These are phyloP conservation scores for Ophiocordyceps camponoti-floridani DNA, from an alignment of 2,329 filamentous ascomycete species.

Conservation along the genomic window DNA sequence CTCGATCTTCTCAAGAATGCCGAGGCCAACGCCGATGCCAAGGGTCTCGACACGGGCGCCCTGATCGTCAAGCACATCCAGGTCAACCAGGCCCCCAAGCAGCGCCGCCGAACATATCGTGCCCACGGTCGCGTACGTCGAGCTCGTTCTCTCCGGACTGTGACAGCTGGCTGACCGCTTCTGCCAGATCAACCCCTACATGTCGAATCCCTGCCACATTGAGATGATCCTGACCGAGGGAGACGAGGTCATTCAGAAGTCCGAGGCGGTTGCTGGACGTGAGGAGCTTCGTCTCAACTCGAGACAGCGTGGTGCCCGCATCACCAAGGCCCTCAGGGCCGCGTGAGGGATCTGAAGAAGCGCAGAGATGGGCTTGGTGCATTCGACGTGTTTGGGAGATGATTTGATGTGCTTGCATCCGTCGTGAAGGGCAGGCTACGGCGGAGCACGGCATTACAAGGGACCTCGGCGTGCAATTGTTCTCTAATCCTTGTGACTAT, in stretches of 20 bases:
- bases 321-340: slow-evolving; percentile 46
- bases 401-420: slow-evolving; percentile 20
- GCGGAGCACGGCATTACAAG: slow-evolving; percentile 20
- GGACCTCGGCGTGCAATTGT: slow-evolving; percentile 17
- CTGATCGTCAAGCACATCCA: slow-evolving; percentile 99
- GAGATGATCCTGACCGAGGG: slow-evolving; percentile 98
- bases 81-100: slow-evolving; percentile 99
- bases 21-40: slow-evolving; percentile 90
- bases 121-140: slow-evolving; percentile 95
- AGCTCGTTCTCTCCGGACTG: neutral
- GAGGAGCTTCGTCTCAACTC: slow-evolving; percentile 57
- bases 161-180: neutral
- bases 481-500: slow-evolving; percentile 8
- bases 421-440: slow-evolving; percentile 19
- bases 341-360: slow-evolving; percentile 25
- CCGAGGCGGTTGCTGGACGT: slow-evolving; percentile 58
- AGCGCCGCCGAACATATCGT: slow-evolving; percentile 98
- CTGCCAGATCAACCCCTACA: slow-evolving; percentile 94
- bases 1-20: slow-evolving; percentile 95
- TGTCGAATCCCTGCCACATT: slow-evolving; percentile 99
- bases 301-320: slow-evolving; percentile 70
- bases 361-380: neutral
- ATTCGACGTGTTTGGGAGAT: slow-evolving; percentile 4
- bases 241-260: slow-evolving; percentile 91
- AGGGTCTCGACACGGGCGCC: slow-evolving; percentile 94